Conservation (phyloP, 441 rosid genomes). For the Caryocar brasiliense region DNA sequence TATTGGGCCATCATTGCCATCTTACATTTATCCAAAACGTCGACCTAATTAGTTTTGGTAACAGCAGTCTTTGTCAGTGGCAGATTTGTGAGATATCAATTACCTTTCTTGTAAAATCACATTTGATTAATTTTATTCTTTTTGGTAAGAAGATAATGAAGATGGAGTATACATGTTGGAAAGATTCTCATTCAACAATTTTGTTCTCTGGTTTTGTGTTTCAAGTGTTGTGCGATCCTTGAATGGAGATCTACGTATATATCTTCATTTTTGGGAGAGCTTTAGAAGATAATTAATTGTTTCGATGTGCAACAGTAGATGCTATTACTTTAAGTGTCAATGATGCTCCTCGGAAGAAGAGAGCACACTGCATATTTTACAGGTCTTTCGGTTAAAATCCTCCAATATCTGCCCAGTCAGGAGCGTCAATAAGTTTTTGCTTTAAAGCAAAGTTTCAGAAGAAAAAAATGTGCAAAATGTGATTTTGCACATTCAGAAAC, state of each 20-base stretch:
- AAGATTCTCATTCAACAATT: neutral
- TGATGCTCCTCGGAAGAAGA: neutral
- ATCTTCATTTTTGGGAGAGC: no score
- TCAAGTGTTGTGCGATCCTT: no score
- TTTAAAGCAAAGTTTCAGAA: neutral
- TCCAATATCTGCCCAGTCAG: neutral
- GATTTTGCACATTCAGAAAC: neutral
- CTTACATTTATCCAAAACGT: constrained; percentile 27
- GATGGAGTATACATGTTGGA: neutral
- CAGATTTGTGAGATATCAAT: no score
- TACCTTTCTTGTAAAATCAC: constrained; percentile 1
- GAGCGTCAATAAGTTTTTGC: neutral
- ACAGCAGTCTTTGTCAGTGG: neutral
- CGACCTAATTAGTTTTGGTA: constrained; percentile 19
- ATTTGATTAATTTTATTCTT: constrained; percentile 24
- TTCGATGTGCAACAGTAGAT: no score
- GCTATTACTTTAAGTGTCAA: no score
- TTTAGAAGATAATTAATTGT: no score
- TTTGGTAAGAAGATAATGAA: neutral
- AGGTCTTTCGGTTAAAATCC: neutral
- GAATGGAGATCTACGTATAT: no score
- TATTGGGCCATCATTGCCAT: constrained; percentile 26
- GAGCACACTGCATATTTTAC: neutral
- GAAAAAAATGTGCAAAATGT: no score
- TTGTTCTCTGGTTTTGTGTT: neutral